phyloP scores from a whole-genome alignment of 2,329 filamentous ascomycete genomes.

The Cadophora sp. region DNA sequence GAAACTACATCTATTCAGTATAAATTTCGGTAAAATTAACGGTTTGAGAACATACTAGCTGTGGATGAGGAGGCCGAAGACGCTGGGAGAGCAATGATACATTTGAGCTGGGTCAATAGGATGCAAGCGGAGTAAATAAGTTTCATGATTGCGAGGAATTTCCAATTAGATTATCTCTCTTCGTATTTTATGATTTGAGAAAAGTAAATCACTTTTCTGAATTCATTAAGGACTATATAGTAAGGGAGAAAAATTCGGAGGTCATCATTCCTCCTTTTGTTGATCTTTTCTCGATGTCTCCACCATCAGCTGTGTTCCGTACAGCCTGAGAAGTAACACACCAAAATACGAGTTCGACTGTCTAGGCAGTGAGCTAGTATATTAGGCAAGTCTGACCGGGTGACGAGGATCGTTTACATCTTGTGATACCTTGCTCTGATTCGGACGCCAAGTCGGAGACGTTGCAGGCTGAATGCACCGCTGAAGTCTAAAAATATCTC shows the following conservation, averaged over 20 bases:
- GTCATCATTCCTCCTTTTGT: not conserved
- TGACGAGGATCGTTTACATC: not conserved
- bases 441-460: not conserved
- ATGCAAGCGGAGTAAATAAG: not conserved
- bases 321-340: constrained; percentile 6
- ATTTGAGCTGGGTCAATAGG: not conserved
- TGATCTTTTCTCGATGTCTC: not conserved
- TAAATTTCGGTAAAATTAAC: not conserved
- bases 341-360: not conserved
- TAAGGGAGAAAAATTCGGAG: not conserved
- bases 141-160: not conserved
- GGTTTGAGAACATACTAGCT: not conserved
- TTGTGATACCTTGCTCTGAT: not conserved
- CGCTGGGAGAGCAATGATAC: not conserved
- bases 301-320: not conserved
- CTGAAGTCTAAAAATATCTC: constrained; percentile 6
- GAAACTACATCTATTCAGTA: not conserved
- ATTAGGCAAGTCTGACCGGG: not conserved
- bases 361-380: constrained; percentile 1
- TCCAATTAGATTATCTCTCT: not conserved
- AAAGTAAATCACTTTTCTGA: not conserved
- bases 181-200: not conserved
- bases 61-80: not conserved
- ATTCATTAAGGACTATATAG: not conserved
- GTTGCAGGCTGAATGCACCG: constrained; percentile 2